Percentiles rank a stretch among this genome's conserved stretches.
These are phyloP conservation scores for Trichoderma polysporum DNA, from an alignment of 2,329 filamentous ascomycete genomes.

Conservation along the genomic window DNA sequence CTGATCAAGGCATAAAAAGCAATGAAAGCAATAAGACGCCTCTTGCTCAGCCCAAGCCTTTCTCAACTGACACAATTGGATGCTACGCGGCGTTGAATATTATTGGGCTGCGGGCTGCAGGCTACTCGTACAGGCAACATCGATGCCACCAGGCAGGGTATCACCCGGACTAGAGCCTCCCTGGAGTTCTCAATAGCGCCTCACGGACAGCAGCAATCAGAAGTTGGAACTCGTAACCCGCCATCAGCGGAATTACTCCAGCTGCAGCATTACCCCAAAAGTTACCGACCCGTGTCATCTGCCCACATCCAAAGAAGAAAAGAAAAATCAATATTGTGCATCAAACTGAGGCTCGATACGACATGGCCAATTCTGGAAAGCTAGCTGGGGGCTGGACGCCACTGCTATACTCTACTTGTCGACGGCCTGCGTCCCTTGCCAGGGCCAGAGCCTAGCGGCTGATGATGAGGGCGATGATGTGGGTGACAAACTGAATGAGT, in stretches of 20 bases:
- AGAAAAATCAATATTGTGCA: not conserved
- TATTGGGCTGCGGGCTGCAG: not conserved
- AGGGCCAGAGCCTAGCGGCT: slow-evolving; percentile 3
- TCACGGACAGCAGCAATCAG: not conserved
- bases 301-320: not conserved
- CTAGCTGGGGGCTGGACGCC: not conserved
- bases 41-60: not conserved
- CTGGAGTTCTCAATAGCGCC: not conserved
- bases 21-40: not conserved
- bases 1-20: not conserved
- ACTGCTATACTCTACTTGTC: not conserved
- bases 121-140: not conserved
- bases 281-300: not conserved
- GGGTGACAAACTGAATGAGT: no score
- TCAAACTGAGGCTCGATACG: not conserved
- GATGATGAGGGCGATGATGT: not conserved
- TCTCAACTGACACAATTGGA: not conserved
- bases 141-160: not conserved
- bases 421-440: not conserved
- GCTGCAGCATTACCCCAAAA: not conserved
- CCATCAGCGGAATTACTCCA: not conserved
- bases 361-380: not conserved
- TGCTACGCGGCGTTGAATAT: not conserved
- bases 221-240: not conserved
- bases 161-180: not conserved